Evolutionary conservation across 139 green algal species (phyloP).

Genomic region (Tetraselmis striata): DNA sequence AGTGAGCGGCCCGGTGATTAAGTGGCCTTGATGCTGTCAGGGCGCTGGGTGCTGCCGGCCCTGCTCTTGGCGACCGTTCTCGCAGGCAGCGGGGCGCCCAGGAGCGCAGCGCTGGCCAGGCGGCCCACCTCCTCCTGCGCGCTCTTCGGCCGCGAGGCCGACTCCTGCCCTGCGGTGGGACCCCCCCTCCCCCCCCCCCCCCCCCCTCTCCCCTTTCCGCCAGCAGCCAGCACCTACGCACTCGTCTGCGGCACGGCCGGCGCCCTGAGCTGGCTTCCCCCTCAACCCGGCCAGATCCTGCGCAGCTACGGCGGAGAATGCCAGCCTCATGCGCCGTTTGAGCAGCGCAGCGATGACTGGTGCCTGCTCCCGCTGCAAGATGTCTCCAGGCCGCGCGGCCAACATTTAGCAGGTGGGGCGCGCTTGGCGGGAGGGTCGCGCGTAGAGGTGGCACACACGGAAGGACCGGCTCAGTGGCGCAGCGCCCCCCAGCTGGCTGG

Average conservation of each 20-base stretch:
- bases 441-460: not conserved
- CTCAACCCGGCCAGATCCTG: not conserved
- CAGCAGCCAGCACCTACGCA: not conserved
- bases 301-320: not conserved
- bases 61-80: not conserved
- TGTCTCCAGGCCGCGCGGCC: not conserved
- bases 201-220: not conserved
- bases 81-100: not conserved
- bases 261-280: not conserved
- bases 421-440: too few relatives aligned
- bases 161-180: not conserved
- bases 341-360: not conserved
- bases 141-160: not conserved
- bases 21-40: not conserved
- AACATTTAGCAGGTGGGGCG: not conserved
- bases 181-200: too few relatives aligned
- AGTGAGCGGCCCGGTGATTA: not conserved
- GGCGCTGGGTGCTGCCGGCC: not conserved
- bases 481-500: too few relatives aligned
- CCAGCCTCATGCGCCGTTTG: not conserved
- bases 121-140: not conserved
- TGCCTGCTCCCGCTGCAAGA: not conserved
- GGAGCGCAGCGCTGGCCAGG: not conserved
- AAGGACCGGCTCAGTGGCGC: not conserved
- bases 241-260: not conserved